Base-by-base conservation (phyloP, 192 early-diverging fungal genomes). In the Gigaspora rosea region DNA sequence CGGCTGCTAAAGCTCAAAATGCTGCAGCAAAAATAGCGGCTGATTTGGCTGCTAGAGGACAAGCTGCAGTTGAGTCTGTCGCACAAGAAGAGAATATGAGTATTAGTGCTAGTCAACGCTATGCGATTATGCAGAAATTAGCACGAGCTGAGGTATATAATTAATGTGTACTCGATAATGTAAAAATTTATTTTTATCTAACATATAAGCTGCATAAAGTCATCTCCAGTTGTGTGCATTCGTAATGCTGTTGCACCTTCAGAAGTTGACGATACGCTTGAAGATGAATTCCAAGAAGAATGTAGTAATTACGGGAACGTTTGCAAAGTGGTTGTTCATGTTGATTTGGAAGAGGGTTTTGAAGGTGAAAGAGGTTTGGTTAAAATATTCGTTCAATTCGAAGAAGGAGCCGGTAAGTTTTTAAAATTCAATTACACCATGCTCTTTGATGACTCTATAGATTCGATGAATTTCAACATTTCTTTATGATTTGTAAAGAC, bases 231-330 rank as follows among this genome's bases (percentile, higher is more conserved):
- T 20, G 78, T 95, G 7, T 77, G 87, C 18, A 83, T 92, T 49
- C 86, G 87, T 63, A 94, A 95, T 75, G 91, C 89, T 16, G 92
- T 92, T 35, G 83, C 85, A 8, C 82, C 90, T 11, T 85, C 87
- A 8, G 94, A 97, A 46, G 85, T 93, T 33, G 95, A 97, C 84
- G 90, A 93, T 59, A 85, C 90, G 16, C 86, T 97, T 61, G 88
- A 92, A n/a, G 90, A 88, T 1, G 95, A 97, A 78, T 94, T 97
- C 75, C 83, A 84, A 13, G 91, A 92, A 63, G 95, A 97, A 78
- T 94, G 92, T 67, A 80, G 80, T 75, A 95, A 95, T 81, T 95
- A 90, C 75, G 95, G 95, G 2, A 79, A 80, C 63, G 90, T 97
- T 7, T 71, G 72, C 56, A 87, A 86, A 51, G 92, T 95, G 0